Evolutionary conservation across 805 yeast genomes (phyloP).

Genomic region (Hyphopichia homilentoma): DNA sequence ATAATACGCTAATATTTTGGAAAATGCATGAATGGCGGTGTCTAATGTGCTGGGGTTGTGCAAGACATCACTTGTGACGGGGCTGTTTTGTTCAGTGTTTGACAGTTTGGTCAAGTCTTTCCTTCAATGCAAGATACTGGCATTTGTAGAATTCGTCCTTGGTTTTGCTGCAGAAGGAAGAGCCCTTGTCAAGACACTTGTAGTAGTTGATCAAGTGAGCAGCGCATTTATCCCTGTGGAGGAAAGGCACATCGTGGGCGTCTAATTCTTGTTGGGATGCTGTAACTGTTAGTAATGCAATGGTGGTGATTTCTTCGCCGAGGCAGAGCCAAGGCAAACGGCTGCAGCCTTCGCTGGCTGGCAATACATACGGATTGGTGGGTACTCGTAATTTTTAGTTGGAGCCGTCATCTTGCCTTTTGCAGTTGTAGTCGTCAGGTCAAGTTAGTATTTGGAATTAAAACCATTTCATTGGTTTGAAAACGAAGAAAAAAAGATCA

Average conservation of each 20-base stretch:
- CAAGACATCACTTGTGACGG: constrained; percentile 11
- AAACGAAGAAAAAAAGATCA: too few species aligned
- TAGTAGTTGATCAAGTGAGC: constrained; percentile 39
- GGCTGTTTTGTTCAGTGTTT: too few species aligned
- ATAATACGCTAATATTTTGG: neutral
- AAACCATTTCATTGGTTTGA: too few species aligned
- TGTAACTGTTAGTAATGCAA: constrained; percentile 4
- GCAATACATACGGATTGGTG: constrained; percentile 16
- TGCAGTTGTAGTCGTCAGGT: too few species aligned
- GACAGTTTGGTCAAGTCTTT: constrained; percentile 38
- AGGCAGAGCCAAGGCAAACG: too few species aligned
- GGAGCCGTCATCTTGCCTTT: constrained; percentile 4
- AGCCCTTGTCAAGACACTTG: constrained; percentile 42
- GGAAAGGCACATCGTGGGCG: constrained; percentile 37
- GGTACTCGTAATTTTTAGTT: constrained; percentile 14
- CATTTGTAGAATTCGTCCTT: constrained; percentile 44
- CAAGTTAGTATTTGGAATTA: too few species aligned
- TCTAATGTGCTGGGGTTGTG: constrained; percentile 1
- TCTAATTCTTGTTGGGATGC: constrained; percentile 36
- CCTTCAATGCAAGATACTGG: constrained; percentile 39
- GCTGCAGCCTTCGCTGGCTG: constrained; percentile 1
- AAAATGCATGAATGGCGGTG: neutral
- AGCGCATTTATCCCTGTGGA: constrained; percentile 44
- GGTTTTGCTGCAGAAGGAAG: constrained; percentile 34
- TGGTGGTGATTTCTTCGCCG: too few species aligned